phyloP scores from a whole-genome alignment of 1,139 yeast species.

The Pichia sp. region DNA sequence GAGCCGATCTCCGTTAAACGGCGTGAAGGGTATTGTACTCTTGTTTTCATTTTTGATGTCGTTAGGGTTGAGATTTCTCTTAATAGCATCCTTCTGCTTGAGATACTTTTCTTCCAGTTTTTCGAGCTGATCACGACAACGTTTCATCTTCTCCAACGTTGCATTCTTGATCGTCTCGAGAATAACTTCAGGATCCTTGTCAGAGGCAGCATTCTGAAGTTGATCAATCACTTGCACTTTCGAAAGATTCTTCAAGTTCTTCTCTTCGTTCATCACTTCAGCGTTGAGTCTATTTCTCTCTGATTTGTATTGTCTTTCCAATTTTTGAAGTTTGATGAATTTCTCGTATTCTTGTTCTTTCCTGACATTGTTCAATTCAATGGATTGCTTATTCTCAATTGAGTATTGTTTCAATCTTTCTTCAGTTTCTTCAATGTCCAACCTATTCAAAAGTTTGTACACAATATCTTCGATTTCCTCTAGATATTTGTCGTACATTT shows the following conservation, averaged over 20 bases:
- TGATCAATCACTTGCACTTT: slow-evolving; percentile 66
- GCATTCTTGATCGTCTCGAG: slow-evolving; percentile 51
- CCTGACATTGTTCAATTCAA: slow-evolving; percentile 66
- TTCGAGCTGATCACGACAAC: slow-evolving; percentile 60
- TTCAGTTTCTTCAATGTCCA: slow-evolving; percentile 70
- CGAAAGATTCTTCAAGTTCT: slow-evolving; percentile 40
- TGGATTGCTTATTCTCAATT: slow-evolving; percentile 65
- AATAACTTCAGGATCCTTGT: slow-evolving; percentile 40
- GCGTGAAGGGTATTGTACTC: slow-evolving; percentile 69
- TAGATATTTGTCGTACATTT: slow-evolving; percentile 65
- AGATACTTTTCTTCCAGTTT: slow-evolving; percentile 41
- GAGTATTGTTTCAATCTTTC: slow-evolving; percentile 64
- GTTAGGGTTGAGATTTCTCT: slow-evolving; percentile 25
- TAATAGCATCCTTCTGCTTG: slow-evolving; percentile 36
- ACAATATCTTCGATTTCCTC: slow-evolving; percentile 80
- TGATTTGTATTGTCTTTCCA: slow-evolving; percentile 63
- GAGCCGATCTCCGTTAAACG: slow-evolving; percentile 87
- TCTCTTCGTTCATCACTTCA: slow-evolving; percentile 32
- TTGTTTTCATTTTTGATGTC: slow-evolving; percentile 22
- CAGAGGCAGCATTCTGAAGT: slow-evolving; percentile 48
- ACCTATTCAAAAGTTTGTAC: slow-evolving; percentile 63
- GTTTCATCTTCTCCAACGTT: slow-evolving; percentile 58
- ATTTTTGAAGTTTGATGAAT: slow-evolving; percentile 51
- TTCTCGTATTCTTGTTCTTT: slow-evolving; percentile 60
- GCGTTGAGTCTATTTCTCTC: slow-evolving; percentile 57